Conservation (phyloP, 371 early-diverging fungal species). For the Mucor mucedo region DNA sequence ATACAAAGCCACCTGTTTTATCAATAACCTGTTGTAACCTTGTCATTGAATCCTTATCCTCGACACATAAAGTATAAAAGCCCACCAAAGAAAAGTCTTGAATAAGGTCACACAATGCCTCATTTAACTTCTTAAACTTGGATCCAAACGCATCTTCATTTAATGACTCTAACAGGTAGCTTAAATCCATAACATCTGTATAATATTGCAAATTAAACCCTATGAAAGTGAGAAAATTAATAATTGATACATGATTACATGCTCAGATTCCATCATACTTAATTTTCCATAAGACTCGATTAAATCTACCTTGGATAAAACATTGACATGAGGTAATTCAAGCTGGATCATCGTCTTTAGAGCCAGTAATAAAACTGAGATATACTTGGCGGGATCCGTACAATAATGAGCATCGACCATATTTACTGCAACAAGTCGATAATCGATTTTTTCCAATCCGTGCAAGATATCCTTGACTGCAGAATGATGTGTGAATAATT, state of each 20-base stretch:
- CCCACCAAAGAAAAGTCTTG: slow-evolving; percentile 92
- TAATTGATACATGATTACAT: no score
- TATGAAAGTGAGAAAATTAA: slow-evolving; percentile 3
- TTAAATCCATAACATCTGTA: slow-evolving; percentile 91
- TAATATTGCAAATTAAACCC: slow-evolving; percentile 92
- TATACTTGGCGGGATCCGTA: slow-evolving; percentile 91
- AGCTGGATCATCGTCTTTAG: slow-evolving; percentile 93
- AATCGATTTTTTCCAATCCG: slow-evolving; percentile 74
- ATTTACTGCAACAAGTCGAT: slow-evolving; percentile 89
- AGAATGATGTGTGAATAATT: slow-evolving; percentile 95
- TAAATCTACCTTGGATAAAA: slow-evolving; percentile 94
- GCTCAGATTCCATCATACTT: slow-evolving; percentile 41
- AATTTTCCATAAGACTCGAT: slow-evolving; percentile 78
- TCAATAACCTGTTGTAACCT: slow-evolving; percentile 82
- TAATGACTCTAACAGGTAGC: slow-evolving; percentile 77
- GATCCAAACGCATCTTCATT: slow-evolving; percentile 72
- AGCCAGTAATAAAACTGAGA: slow-evolving; percentile 86
- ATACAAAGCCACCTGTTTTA: slow-evolving; percentile 92
- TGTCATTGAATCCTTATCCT: slow-evolving; percentile 85
- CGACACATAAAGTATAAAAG: slow-evolving; percentile 88
- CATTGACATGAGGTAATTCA: slow-evolving; percentile 95
- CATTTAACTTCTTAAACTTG: slow-evolving; percentile 76
- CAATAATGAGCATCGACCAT: slow-evolving; percentile 94
- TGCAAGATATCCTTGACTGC: slow-evolving; percentile 82
- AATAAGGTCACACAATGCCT: slow-evolving; percentile 85